A percentile compares a stretch with the other conserved stretches of the same genome.
phyloP scores from a whole-genome alignment of 2,329 filamentous ascomycete species.

The Ceratocystis diversiconidia region DNA sequence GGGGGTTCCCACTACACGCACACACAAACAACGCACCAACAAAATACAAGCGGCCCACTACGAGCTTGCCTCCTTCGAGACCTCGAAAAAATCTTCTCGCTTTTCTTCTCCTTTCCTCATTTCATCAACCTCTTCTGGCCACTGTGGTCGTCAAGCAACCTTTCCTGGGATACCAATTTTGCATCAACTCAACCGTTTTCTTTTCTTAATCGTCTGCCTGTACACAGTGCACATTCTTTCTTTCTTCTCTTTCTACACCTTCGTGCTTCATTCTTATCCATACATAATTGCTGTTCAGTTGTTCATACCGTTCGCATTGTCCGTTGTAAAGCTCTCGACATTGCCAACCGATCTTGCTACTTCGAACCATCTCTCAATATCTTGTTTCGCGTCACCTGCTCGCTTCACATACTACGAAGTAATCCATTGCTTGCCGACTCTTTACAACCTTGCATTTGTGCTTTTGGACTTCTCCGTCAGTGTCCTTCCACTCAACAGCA shows the following conservation, averaged over 20 bases:
- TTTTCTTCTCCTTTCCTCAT: constrained; percentile 13
- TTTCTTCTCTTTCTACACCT: constrained; percentile 11
- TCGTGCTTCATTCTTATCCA: constrained; percentile 17
- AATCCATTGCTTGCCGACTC: not conserved
- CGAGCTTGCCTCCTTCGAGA: constrained; percentile 10
- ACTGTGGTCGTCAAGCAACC: not conserved
- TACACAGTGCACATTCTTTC: constrained; percentile 21
- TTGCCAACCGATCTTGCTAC: constrained; percentile 4
- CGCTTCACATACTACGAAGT: constrained; percentile 4
- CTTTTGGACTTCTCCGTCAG: not conserved
- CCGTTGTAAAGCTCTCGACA: not conserved
- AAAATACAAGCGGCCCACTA: constrained; percentile 11
- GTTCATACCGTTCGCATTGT: constrained; percentile 8
- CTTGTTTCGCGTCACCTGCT: constrained; percentile 13
- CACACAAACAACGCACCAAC: constrained; percentile 9
- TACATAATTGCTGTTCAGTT: constrained; percentile 16
- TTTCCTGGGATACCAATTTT: not conserved
- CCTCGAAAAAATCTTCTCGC: not conserved
- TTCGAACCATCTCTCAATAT: not conserved
- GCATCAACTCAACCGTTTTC: constrained; percentile 1
- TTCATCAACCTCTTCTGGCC: constrained; percentile 8
- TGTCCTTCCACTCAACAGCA: not conserved
- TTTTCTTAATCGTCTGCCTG: constrained; percentile 15
- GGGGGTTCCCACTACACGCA: constrained; percentile 5
- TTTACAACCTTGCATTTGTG: constrained; percentile 7